Conservation (phyloP, 2,329 filamentous ascomycete species). For the Fusarium sp. region DNA sequence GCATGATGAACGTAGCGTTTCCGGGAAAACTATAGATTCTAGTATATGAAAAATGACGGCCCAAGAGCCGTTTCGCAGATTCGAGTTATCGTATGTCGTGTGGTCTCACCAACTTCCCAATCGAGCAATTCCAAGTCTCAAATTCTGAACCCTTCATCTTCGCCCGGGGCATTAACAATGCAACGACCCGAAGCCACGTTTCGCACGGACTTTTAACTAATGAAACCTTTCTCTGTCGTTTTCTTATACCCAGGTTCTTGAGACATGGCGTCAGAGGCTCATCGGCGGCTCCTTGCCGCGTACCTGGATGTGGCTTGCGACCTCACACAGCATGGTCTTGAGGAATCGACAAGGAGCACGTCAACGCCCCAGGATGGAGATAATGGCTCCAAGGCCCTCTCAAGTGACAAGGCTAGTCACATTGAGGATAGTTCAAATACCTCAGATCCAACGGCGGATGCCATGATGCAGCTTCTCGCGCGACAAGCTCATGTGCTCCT, state of each 20-base stretch:
- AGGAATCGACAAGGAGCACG: neutral
- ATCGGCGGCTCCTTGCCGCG: constrained; percentile 37
- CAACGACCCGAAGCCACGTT: neutral
- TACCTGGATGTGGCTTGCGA: constrained; percentile 40
- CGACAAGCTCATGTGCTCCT: constrained; percentile 45
- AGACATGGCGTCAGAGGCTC: constrained; percentile 36
- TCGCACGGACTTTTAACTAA: neutral
- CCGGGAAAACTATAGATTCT: neutral
- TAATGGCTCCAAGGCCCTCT: neutral
- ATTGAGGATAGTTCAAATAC: neutral
- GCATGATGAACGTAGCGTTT: neutral
- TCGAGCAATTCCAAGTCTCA: constrained; percentile 2
- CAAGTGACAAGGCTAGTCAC: neutral
- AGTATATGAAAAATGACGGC: neutral
- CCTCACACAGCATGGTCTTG: constrained; percentile 8
- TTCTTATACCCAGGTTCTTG: neutral
- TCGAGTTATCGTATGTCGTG: neutral
- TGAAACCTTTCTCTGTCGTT: neutral
- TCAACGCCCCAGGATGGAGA: neutral
- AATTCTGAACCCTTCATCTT: neutral
- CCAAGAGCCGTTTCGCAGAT: neutral
- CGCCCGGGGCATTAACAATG: neutral
- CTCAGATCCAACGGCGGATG: constrained; percentile 27
- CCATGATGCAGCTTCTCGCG: constrained; percentile 44
- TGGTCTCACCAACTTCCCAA: constrained; percentile 2